A percentile compares a stretch with the other conserved stretches of the same genome.
Evolutionary conservation across 495 filamentous ascomycete genomes (phyloP).

Genomic region (Trichoderma reesei): DNA sequence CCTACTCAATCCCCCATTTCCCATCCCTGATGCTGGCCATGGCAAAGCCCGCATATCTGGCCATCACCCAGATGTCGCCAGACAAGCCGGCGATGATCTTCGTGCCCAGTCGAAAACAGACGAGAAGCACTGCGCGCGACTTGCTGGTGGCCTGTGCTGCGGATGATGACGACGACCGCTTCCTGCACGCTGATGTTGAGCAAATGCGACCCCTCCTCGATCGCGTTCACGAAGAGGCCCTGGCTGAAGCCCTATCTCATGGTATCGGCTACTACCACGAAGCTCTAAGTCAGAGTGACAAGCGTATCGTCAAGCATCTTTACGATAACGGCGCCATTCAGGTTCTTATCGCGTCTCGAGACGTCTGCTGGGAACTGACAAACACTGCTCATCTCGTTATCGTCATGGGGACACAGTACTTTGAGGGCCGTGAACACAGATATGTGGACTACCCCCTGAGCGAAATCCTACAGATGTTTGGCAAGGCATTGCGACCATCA

Average conservation of each 20-base stretch:
- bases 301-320: constrained; percentile 84
- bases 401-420: constrained; percentile 98
- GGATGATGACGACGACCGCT: constrained; percentile 88
- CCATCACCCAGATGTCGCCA: constrained; percentile 72
- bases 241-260: constrained; percentile 87
- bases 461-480: constrained; percentile 99
- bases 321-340: constrained; percentile 90
- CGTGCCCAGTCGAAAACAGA: constrained; percentile 87
- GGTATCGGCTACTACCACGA: constrained; percentile 98
- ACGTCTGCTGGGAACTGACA: constrained; percentile 94
- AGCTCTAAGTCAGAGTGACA: constrained; percentile 77
- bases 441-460: constrained; percentile 95
- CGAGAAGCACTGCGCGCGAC: constrained; percentile 80
- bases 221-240: constrained; percentile 70
- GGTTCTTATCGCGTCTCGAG: constrained; percentile 83
- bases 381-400: constrained; percentile 81
- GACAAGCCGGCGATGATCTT: constrained; percentile 88
- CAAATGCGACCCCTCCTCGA: constrained; percentile 75
- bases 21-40: constrained; percentile 97
- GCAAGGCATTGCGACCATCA: constrained; percentile 72
- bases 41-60: constrained; percentile 84
- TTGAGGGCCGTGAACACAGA: constrained; percentile 90
- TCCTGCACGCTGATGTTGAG: constrained; percentile 70
- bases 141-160: constrained; percentile 73
- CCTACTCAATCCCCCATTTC: constrained; percentile 92